Percentiles rank a stretch among this genome's conserved stretches.
Evolutionary conservation across 345 rosid genomes (phyloP).

Genomic region (Anastatica hierochuntica): DNA sequence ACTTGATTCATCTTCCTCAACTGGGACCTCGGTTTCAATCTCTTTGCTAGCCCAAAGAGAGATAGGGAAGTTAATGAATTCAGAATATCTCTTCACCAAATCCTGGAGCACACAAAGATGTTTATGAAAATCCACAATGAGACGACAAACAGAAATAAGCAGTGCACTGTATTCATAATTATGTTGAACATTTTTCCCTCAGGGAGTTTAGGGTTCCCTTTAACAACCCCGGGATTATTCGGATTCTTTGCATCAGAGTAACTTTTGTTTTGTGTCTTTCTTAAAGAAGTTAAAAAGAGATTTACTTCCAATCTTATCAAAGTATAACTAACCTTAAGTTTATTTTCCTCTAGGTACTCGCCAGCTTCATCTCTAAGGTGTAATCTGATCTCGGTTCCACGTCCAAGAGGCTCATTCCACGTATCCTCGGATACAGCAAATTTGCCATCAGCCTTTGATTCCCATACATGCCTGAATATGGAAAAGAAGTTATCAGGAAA

Average conservation of each 20-base stretch:
- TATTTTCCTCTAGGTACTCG: constrained; percentile 86
- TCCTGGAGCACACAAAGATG: constrained; percentile 41
- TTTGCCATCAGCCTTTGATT: constrained; percentile 97
- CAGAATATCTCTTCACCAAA: constrained; percentile 91
- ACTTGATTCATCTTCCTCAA: constrained; percentile 73
- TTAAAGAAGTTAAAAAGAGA: background rate
- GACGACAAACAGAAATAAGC: background rate
- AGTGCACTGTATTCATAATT: background rate
- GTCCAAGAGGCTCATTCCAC: constrained; percentile 94
- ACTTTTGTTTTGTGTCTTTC: background rate
- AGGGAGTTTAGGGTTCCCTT: background rate
- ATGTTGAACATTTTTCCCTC: too few relatives aligned
- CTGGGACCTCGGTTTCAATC: constrained; percentile 82
- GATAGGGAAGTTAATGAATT: constrained; percentile 95
- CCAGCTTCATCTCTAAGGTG: constrained; percentile 97
- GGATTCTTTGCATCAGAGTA: background rate
- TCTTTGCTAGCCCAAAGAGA: constrained; percentile 90
- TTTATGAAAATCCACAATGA: constrained; percentile 4
- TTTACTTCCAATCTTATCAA: background rate
- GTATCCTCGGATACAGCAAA: constrained; percentile 96
- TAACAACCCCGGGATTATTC: background rate
- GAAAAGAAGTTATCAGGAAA: constrained; percentile 10
- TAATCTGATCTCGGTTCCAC: constrained; percentile 93
- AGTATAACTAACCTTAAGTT: constrained; percentile 54
- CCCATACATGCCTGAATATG: constrained; percentile 76